These are phyloP conservation scores for Solanum acaule DNA, from an alignment of 257 asterid genomes.

Conservation along the genomic window DNA sequence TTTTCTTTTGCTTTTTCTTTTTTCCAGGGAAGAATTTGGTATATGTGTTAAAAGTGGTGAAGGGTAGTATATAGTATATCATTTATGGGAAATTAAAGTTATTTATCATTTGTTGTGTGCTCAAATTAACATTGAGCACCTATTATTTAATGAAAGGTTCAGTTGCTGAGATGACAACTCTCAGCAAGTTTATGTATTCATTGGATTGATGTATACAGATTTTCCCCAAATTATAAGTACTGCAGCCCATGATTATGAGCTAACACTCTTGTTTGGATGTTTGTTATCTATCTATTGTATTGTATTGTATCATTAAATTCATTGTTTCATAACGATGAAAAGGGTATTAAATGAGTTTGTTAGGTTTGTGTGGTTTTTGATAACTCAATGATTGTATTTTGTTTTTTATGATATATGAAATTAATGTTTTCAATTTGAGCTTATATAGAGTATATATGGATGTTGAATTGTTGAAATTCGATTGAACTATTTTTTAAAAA, in stretches of 20 bases:
- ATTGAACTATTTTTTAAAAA: too few relatives aligned
- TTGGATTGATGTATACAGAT: not conserved
- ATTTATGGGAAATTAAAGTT: not conserved
- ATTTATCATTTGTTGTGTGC: not conserved
- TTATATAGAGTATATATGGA: too few relatives aligned
- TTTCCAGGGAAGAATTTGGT: not conserved
- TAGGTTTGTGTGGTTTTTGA: not conserved
- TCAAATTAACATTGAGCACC: not conserved
- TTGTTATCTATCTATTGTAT: not conserved
- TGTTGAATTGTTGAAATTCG: not conserved
- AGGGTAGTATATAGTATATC: not conserved
- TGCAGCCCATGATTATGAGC: not conserved
- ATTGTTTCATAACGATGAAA: too few relatives aligned
- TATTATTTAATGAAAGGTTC: too few relatives aligned
- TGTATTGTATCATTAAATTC: too few relatives aligned
- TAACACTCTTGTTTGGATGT: not conserved
- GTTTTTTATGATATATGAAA: not conserved
- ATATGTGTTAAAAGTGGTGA: not conserved
- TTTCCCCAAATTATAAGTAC: not conserved
- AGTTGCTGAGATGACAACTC: not conserved
- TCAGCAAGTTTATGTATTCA: not conserved
- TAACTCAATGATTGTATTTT: too few relatives aligned
- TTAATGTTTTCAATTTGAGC: too few relatives aligned
- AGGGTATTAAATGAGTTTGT: too few relatives aligned
- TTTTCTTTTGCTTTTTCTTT: not conserved